Conservation (phyloP, 805 yeast species). For the Wickerhamiella nectarea region DNA sequence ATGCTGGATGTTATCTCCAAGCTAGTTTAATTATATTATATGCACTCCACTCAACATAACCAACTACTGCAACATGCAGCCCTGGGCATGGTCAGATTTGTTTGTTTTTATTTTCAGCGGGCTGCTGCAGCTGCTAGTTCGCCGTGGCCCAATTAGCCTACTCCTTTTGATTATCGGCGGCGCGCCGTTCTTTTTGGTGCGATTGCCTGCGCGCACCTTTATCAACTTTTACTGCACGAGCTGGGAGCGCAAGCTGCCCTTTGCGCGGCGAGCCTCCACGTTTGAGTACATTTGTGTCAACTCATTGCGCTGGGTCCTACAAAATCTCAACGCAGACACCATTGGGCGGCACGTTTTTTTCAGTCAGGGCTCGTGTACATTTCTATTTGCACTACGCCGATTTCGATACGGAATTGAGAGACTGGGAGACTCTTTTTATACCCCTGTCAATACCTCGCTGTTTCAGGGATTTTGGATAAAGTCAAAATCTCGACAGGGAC, state of each 20-base stretch:
- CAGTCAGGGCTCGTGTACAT: constrained; percentile 14
- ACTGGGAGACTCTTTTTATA: constrained; percentile 21
- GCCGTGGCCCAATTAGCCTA: constrained; percentile 3
- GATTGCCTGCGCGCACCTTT: constrained; percentile 19
- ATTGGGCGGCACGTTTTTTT: constrained; percentile 20
- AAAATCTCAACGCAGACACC: constrained; percentile 16
- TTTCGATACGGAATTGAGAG: constrained; percentile 23
- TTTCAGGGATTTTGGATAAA: constrained; percentile 26
- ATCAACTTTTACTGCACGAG: constrained; percentile 17
- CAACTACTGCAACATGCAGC: constrained; percentile 14
- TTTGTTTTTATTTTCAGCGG: not conserved
- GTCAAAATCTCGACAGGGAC: constrained; percentile 22
- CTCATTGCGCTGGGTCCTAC: constrained; percentile 18
- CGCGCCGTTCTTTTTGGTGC: constrained; percentile 11
- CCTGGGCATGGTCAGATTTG: constrained; percentile 17
- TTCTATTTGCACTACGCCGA: constrained; percentile 19
- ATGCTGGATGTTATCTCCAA: constrained; percentile 36
- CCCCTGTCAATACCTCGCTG: constrained; percentile 18
- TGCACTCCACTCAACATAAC: no score
- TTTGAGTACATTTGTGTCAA: constrained; percentile 19
- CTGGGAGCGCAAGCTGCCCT: constrained; percentile 20
- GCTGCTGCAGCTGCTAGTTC: not conserved
- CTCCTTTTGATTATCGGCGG: constrained; percentile 4
- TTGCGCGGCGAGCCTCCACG: constrained; percentile 16
- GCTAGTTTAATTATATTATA: constrained; percentile 19